Percentiles rank a stretch among this genome's conserved stretches.
Conservation (phyloP, 2,329 filamentous ascomycete genomes). For the Rhynchosporium secalis region DNA sequence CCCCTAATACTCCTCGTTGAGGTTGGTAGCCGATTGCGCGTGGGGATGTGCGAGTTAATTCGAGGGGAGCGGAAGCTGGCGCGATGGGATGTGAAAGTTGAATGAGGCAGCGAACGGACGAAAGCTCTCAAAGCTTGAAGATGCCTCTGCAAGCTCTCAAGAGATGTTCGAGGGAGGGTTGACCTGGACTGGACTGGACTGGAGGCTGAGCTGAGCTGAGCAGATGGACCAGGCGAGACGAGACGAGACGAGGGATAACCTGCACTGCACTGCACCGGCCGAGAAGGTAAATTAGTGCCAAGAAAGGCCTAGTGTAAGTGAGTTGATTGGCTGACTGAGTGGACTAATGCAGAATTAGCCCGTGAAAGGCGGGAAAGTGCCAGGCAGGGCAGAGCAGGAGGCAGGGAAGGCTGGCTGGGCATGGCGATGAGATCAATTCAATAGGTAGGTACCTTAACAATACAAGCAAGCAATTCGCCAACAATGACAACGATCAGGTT, state of each 20-base stretch:
- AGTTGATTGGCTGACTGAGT: background rate
- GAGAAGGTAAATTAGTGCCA: too few species aligned
- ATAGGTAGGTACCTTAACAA: too few species aligned
- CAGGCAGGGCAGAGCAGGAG: too few species aligned
- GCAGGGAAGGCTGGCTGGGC: too few species aligned
- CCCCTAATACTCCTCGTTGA: slow-evolving; percentile 22
- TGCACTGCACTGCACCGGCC: background rate
- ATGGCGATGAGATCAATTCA: too few species aligned
- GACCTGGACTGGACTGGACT: too few species aligned
- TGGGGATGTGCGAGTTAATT: slow-evolving; percentile 18
- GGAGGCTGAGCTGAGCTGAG: too few species aligned
- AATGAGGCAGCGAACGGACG: slow-evolving; percentile 20
- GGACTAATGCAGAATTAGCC: background rate
- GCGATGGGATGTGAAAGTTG: slow-evolving; percentile 31
- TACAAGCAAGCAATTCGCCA: too few species aligned
- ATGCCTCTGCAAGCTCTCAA: slow-evolving; percentile 24
- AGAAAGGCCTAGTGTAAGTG: too few species aligned
- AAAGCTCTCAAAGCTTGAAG: slow-evolving; percentile 24
- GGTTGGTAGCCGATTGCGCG: slow-evolving; percentile 22
- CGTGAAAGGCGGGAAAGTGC: background rate
- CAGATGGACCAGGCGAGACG: slow-evolving; percentile 12
- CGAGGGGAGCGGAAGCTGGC: slow-evolving; percentile 17
- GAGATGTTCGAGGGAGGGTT: slow-evolving; percentile 12
- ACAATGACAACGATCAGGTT: too few species aligned
- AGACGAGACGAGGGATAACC: background rate